A percentile compares a stretch with the other conserved stretches of the same genome.
These are phyloP conservation scores for Lipomyces chichibuensis DNA, from an alignment of 805 yeast species.

Conservation along the genomic window DNA sequence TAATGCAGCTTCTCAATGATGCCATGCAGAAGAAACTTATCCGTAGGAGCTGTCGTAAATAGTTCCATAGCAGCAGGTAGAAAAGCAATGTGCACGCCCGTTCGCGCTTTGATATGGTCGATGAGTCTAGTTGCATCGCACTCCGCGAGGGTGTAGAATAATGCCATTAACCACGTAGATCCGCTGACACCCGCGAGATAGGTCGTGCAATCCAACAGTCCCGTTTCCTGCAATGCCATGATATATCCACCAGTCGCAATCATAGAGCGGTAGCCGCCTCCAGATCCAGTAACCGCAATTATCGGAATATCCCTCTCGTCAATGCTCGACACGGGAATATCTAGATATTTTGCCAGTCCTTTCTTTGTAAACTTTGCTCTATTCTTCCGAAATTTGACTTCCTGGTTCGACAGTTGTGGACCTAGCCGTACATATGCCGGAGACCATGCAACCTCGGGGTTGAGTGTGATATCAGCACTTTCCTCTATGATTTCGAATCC, in stretches of 20 bases:
- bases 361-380: constrained; percentile 20
- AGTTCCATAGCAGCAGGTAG: constrained; percentile 32
- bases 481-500: constrained; percentile 33
- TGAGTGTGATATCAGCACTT: constrained; percentile 19
- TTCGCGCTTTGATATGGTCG: constrained; percentile 33
- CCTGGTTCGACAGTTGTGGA: constrained; percentile 25
- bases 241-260: constrained; percentile 37
- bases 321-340: constrained; percentile 22
- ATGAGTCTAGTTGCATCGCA: constrained; percentile 22
- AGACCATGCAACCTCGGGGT: constrained; percentile 34
- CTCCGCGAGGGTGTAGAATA: constrained; percentile 34
- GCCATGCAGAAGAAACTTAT: constrained; percentile 35
- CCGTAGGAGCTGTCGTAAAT: constrained; percentile 33
- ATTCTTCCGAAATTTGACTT: constrained; percentile 24
- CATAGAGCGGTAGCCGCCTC: constrained; percentile 39
- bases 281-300: constrained; percentile 39
- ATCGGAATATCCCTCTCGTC: constrained; percentile 37
- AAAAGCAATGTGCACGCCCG: constrained; percentile 33
- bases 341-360: constrained; percentile 34
- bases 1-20: constrained; percentile 30
- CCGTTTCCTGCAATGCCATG: constrained; percentile 28
- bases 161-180: constrained; percentile 37
- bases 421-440: constrained; percentile 36
- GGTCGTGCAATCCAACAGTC: constrained; percentile 37
- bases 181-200: constrained; percentile 38